phyloP scores from a whole-genome alignment of 2,329 filamentous ascomycete genomes.

The Colletotrichum noveboracense region DNA sequence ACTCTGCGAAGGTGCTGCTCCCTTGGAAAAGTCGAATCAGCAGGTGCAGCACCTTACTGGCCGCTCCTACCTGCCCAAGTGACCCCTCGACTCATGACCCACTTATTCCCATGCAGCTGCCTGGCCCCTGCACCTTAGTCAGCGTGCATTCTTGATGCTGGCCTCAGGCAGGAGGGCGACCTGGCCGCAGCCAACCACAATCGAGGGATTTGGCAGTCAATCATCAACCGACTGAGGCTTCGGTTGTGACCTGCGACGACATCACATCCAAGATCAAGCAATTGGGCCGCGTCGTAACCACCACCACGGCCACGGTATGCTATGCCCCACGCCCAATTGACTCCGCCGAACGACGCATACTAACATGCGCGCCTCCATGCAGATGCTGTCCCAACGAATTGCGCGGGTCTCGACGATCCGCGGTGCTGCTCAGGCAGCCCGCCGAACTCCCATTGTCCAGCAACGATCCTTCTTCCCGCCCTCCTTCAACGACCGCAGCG shows the following conservation, averaged over 20 bases:
- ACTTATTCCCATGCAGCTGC: background rate
- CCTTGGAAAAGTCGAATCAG: background rate
- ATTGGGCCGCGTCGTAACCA: conserved; percentile 38
- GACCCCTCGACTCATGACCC: background rate
- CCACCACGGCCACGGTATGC: conserved; percentile 37
- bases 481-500: conserved; percentile 48
- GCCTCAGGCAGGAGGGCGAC: conserved; percentile 37
- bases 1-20: background rate
- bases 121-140: background rate
- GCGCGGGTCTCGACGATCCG: conserved; percentile 53
- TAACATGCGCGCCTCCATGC: background rate
- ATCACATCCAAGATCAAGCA: conserved; percentile 23
- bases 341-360: fast-evolving
- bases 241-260: conserved; percentile 26
- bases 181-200: conserved; percentile 9
- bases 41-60: background rate
- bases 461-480: conserved; percentile 63
- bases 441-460: conserved; percentile 59
- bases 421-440: conserved; percentile 48
- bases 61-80: background rate
- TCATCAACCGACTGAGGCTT: conserved; percentile 24
- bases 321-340: background rate
- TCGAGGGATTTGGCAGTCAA: conserved; percentile 24
- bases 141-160: background rate
- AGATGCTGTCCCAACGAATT: conserved; percentile 70